A percentile compares a stretch with the other conserved stretches of the same genome.
phyloP scores from a whole-genome alignment of 108 stramenopile genomes.

The Discostella pseudostelligera region DNA sequence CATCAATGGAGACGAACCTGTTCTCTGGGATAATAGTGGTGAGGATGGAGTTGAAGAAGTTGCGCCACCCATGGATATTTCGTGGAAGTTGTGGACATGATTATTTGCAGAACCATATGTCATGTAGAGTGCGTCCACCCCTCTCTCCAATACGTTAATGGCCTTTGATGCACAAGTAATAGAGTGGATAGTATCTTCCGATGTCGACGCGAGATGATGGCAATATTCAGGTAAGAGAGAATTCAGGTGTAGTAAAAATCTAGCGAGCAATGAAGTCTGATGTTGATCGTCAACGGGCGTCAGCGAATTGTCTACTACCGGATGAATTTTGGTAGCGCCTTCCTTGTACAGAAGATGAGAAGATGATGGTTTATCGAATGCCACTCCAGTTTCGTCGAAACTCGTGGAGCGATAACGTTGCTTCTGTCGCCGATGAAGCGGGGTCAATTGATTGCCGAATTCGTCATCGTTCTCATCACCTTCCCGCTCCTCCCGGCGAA shows the following conservation, averaged over 20 bases:
- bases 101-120: background rate
- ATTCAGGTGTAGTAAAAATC: conserved; percentile 26
- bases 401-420: conserved; percentile 7
- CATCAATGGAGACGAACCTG: no score
- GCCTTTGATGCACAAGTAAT: conserved; percentile 26
- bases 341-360: background rate
- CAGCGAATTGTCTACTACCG: background rate
- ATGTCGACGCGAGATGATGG: conserved; percentile 10
- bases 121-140: background rate
- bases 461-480: background rate
- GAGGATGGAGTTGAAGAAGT: no score
- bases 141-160: conserved; percentile 25
- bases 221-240: conserved; percentile 38
- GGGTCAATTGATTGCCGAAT: background rate
- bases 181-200: conserved; percentile 11
- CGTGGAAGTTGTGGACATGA: background rate
- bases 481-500: background rate
- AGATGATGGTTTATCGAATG: background rate
- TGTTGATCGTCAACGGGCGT: background rate
- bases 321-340: background rate
- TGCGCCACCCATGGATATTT: background rate
- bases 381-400: background rate
- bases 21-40: no score
- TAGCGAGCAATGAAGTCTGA: conserved; percentile 15
- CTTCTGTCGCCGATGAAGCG: background rate